Percentiles rank a stretch among this genome's conserved stretches.
These are phyloP conservation scores for Dalbergia cultrata DNA, from an alignment of 306 rosid genomes.

Conservation along the genomic window DNA sequence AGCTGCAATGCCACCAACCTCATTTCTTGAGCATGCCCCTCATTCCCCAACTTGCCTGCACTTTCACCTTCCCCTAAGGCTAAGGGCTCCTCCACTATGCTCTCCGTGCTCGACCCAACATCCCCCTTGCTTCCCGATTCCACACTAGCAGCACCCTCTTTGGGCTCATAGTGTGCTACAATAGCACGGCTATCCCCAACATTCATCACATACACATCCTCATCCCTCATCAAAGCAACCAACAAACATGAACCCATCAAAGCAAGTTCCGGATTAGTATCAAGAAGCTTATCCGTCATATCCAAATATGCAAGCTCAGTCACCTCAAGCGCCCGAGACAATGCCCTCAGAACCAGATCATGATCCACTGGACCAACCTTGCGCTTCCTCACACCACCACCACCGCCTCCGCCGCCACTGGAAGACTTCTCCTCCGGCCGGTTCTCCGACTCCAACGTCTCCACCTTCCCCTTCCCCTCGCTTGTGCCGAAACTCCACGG, in stretches of 20 bases:
- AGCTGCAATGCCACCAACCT: constrained; percentile 86
- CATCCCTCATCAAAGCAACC: constrained; percentile 90
- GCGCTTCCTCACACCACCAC: constrained; percentile 59
- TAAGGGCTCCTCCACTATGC: constrained; percentile 68
- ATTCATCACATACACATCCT: constrained; percentile 96
- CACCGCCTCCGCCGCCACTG: neutral
- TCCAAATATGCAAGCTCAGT: constrained; percentile 85
- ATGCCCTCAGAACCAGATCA: constrained; percentile 73
- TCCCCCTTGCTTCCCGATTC: constrained; percentile 50
- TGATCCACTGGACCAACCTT: constrained; percentile 90
- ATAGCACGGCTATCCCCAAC: constrained; percentile 97
- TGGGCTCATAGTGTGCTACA: constrained; percentile 80
- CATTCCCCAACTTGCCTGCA: constrained; percentile 45
- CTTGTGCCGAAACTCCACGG: constrained; percentile 70
- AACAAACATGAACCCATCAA: constrained; percentile 92
- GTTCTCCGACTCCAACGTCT: constrained; percentile 57
- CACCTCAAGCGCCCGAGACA: constrained; percentile 80
- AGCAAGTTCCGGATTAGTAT: constrained; percentile 86
- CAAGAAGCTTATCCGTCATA: constrained; percentile 83
- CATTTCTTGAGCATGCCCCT: constrained; percentile 56
- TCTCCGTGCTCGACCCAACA: constrained; percentile 58
- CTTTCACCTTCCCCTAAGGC: constrained; percentile 58
- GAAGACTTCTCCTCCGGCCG: constrained; percentile 59
- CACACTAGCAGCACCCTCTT: constrained; percentile 56
- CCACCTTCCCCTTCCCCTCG: constrained; percentile 76